Percentiles rank a stretch among this genome's conserved stretches.
These are phyloP conservation scores for Xylaria sp. DNA, from an alignment of 2,329 filamentous ascomycete genomes.

Conservation along the genomic window DNA sequence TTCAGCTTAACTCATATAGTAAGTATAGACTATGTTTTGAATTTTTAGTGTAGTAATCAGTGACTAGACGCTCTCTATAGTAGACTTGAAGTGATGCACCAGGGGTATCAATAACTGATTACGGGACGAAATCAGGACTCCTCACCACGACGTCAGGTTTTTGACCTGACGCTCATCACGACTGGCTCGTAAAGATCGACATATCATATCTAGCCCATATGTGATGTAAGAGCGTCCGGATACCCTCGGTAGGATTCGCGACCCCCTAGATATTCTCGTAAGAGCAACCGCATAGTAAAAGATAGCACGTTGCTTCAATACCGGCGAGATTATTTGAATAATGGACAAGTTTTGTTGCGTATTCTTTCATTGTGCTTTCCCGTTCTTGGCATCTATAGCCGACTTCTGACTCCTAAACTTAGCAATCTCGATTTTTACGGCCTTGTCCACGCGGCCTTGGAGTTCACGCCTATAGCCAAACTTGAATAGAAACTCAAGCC, in stretches of 20 bases:
- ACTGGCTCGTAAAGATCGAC: conserved; percentile 11
- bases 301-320: conserved; percentile 19
- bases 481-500: conserved; percentile 92
- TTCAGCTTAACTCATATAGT: conserved; percentile 23
- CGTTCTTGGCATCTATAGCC: conserved; percentile 55
- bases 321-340: conserved; percentile 2
- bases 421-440: conserved; percentile 78
- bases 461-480: conserved; percentile 91
- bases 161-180: background rate
- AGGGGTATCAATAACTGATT: conserved; percentile 36
- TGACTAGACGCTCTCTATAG: conserved; percentile 27
- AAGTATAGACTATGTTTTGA: conserved; percentile 28
- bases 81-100: conserved; percentile 22
- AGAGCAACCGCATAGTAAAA: conserved; percentile 2
- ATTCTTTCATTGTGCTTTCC: conserved; percentile 61
- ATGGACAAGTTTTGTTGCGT: background rate
- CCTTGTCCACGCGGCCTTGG: conserved; percentile 81
- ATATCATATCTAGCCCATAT: background rate
- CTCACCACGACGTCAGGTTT: conserved; percentile 25
- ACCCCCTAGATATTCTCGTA: conserved; percentile 4
- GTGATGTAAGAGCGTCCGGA: background rate
- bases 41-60: conserved; percentile 26
- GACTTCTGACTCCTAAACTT: conserved; percentile 74
- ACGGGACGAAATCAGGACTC: conserved; percentile 27
- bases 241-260: conserved; percentile 1